Percentiles rank a stretch among this genome's conserved stretches.
Evolutionary conservation across 257 asterid species (phyloP).

Genomic region (Nicotiana paniculata): DNA sequence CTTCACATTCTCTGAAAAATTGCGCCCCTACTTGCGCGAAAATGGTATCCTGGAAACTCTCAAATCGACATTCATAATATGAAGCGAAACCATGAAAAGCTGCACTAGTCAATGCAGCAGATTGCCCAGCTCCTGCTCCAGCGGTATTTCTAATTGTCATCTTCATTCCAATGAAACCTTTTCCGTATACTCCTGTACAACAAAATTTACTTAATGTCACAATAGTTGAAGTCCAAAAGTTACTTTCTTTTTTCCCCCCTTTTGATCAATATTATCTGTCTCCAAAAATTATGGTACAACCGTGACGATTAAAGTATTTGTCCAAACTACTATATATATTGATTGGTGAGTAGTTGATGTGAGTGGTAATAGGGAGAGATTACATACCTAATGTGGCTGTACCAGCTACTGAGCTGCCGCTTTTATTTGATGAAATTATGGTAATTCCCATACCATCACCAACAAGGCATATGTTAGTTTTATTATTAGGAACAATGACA

Average conservation of each 20-base stretch:
- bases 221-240: background rate
- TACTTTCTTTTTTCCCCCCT: no score
- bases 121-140: background rate
- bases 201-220: background rate
- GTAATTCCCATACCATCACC: background rate
- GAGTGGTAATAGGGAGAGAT: background rate
- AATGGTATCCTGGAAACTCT: background rate
- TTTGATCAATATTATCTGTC: background rate
- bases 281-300: no score
- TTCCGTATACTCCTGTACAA: background rate
- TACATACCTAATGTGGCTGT: conserved; percentile 1
- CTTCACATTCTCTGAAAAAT: background rate
- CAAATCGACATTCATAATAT: background rate
- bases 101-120: background rate
- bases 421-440: background rate
- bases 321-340: background rate
- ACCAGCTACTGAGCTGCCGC: background rate
- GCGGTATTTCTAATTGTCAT: background rate
- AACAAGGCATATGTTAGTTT: background rate
- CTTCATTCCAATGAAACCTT: background rate
- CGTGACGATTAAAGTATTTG: no score
- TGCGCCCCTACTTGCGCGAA: background rate
- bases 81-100: background rate
- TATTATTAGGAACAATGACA: background rate
- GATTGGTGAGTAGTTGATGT: background rate